Evolutionary conservation across 495 filamentous ascomycete species (phyloP).

Genomic region (Rhizodiscina lignyota): DNA sequence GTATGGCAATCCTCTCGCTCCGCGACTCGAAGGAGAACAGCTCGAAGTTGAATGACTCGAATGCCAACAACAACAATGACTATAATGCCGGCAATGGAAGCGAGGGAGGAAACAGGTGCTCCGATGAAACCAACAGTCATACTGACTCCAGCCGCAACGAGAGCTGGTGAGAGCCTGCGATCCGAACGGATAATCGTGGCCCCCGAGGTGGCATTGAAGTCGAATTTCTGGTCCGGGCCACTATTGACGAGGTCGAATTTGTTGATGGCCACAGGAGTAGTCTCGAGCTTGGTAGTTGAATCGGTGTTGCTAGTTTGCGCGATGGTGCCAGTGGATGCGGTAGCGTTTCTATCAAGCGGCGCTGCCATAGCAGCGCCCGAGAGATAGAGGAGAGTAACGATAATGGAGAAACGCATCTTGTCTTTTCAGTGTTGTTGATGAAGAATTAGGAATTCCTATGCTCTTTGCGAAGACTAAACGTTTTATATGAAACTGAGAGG

Average conservation of each 20-base stretch:
- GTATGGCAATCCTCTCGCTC: too few species aligned
- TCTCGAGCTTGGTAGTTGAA: conserved; percentile 2
- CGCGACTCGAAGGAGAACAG: too few species aligned
- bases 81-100: too few species aligned
- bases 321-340: too few species aligned
- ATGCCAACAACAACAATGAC: too few species aligned
- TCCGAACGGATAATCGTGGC: conserved; percentile 18
- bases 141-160: conserved; percentile 22
- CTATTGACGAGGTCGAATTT: conserved; percentile 9
- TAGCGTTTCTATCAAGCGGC: not conserved
- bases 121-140: conserved; percentile 24
- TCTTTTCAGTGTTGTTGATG: not conserved
- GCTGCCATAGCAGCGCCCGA: conserved; percentile 4
- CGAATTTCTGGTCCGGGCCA: conserved; percentile 9
- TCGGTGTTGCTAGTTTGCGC: not conserved
- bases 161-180: conserved; percentile 26
- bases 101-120: too few species aligned
- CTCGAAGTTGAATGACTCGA: too few species aligned
- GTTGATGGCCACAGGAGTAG: conserved; percentile 9
- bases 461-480: too few species aligned
- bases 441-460: not conserved
- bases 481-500: too few species aligned
- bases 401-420: conserved; percentile 9
- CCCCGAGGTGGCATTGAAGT: conserved; percentile 11
- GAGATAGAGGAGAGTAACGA: conserved; percentile 6